Base-by-base conservation (phyloP, 129 eudicot genomes). In the Flaveria trinervia region DNA sequence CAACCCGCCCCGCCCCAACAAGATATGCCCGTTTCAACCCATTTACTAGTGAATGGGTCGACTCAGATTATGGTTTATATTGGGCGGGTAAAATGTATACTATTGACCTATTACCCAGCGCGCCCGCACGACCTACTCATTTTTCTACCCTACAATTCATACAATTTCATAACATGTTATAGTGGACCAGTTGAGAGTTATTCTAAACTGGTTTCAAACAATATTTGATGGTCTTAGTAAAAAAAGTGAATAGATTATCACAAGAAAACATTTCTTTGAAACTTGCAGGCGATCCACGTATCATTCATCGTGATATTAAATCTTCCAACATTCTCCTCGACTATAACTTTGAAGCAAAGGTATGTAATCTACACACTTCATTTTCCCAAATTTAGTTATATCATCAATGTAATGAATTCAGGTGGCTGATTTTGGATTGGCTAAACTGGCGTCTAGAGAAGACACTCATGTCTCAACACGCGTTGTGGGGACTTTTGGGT, bases 401-500 rank as follows among this genome's bases (percentile, higher is more conserved):
- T 70, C 51, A 69, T 69, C 25, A 54, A 14, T 36, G 9, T 69
- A 25, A 78, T 41, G 28, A 57, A 78, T 77, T 33, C 80, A 93
- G 98, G 98, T 93, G 60, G 97, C 97, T 66, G 98, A 93, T 85
- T 93, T 93, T 56, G 97, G 98, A 68, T 84, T 93, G 79, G 97
- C 98, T 72, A 93, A 90, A 79, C 87, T 93, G 59, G 78, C 89
- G 41, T 81, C 90, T 52, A 93, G 82, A 49, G 92, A 92, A 23
- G 80, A 67, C 81, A 88, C 97, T 78, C 98, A 93, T 75, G 86
- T 93, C 75, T 93, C 98, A 13, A 93, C 98, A 10, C 90, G 97
- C 2, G 97, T 93, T 62, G 85, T 93, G 97, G 98, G 97, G 76
- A 93, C 98, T 59, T 93, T 93, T 56, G 98, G 98, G 98, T 90